Evolutionary conservation across 805 yeast species (phyloP).

Genomic region (Priceomyces carsonii): DNA sequence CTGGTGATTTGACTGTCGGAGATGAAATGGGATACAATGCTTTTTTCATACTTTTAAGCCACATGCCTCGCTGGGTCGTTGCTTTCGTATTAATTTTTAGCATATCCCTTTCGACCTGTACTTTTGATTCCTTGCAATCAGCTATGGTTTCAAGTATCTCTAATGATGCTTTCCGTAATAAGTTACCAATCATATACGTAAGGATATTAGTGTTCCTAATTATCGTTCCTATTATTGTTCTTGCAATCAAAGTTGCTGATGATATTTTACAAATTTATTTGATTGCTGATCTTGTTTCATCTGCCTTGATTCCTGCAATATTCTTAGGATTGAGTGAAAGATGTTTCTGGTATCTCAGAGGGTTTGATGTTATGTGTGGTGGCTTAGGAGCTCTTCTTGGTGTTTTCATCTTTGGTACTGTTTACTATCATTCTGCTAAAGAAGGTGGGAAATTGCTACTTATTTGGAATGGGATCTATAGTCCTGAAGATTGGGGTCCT

Average conservation of each 20-base stretch:
- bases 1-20: slow-evolving; percentile 58
- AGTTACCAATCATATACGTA: slow-evolving; percentile 61
- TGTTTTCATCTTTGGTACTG: slow-evolving; percentile 80
- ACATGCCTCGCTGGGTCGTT: slow-evolving; percentile 83
- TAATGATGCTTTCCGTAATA: slow-evolving; percentile 86
- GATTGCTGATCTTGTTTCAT: slow-evolving; percentile 87
- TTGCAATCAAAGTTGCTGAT: slow-evolving; percentile 79
- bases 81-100: slow-evolving; percentile 80
- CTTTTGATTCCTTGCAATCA: slow-evolving; percentile 85
- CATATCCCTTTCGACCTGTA: slow-evolving; percentile 77
- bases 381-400: slow-evolving; percentile 80
- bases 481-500: slow-evolving; percentile 82
- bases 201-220: slow-evolving; percentile 70
- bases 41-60: slow-evolving; percentile 66
- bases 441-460: slow-evolving; percentile 78
- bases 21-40: slow-evolving; percentile 65
- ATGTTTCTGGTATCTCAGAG: slow-evolving; percentile 66
- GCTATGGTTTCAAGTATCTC: slow-evolving; percentile 88
- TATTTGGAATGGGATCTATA: slow-evolving; percentile 78
- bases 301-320: slow-evolving; percentile 81
- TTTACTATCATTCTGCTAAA: slow-evolving; percentile 69
- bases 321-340: slow-evolving; percentile 72
- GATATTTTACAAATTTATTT: slow-evolving; percentile 83
- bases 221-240: slow-evolving; percentile 85
- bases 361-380: slow-evolving; percentile 79